These are phyloP conservation scores for Curvularia sp. DNA, from an alignment of 2,329 filamentous ascomycete genomes.

Conservation along the genomic window DNA sequence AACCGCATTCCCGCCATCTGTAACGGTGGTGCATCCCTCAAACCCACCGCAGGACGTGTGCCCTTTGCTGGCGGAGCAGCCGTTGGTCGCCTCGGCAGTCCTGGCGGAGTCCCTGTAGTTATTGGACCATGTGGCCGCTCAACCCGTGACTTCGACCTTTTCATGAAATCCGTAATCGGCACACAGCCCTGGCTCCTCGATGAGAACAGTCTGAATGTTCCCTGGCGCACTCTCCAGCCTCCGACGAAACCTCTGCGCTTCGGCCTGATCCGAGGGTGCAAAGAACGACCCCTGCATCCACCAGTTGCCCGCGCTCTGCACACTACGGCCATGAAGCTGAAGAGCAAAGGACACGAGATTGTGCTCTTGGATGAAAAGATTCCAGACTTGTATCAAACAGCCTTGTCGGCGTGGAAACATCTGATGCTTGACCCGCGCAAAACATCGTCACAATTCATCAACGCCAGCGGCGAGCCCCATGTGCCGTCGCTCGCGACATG, in stretches of 20 bases:
- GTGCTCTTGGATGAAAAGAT: constrained; percentile 36
- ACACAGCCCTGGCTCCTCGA: constrained; percentile 58
- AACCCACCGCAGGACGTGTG: constrained; percentile 60
- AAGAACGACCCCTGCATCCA: constrained; percentile 59
- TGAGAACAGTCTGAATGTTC: constrained; percentile 50
- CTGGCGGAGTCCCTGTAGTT: constrained; percentile 45
- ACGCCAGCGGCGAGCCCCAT: constrained; percentile 53
- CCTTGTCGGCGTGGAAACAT: constrained; percentile 52
- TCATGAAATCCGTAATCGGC: constrained; percentile 53
- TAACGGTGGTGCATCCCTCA: constrained; percentile 56
- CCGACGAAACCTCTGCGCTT: constrained; percentile 50
- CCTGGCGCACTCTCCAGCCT: constrained; percentile 53
- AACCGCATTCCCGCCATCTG: constrained; percentile 90
- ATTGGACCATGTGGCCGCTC: constrained; percentile 55
- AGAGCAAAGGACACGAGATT: constrained; percentile 56
- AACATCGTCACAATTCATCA: constrained; percentile 44
- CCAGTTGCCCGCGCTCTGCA: constrained; percentile 57
- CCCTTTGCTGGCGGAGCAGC: constrained; percentile 51
- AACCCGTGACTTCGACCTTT: constrained; percentile 51
- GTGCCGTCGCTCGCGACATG: constrained; percentile 51
- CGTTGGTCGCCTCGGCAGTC: constrained; percentile 42
- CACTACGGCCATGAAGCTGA: constrained; percentile 50
- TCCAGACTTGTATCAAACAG: constrained; percentile 40
- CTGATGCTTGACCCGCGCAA: constrained; percentile 52
- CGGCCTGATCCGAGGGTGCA: constrained; percentile 58